These are phyloP conservation scores for Chlorella sp. DNA, from an alignment of 139 green algal genomes.

Conservation along the genomic window DNA sequence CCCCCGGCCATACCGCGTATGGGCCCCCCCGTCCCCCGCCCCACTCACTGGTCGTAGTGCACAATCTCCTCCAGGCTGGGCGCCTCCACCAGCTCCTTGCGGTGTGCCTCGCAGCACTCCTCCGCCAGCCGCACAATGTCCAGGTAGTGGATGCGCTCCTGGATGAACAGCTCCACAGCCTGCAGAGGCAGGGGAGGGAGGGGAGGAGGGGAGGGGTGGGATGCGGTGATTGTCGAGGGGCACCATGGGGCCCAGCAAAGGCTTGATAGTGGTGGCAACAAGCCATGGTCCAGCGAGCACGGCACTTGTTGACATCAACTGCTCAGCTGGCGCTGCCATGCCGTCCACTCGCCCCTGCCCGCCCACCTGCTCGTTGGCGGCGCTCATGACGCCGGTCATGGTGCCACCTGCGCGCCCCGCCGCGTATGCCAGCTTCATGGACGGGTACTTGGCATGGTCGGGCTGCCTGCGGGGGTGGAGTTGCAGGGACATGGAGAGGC, in stretches of 20 bases:
- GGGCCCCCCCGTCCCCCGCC: too few relatives aligned
- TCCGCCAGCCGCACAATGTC: constrained; percentile 96
- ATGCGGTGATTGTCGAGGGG: neutral
- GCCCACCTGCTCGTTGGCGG: constrained; percentile 94
- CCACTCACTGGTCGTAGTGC: constrained; percentile 80
- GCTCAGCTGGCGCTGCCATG: too few relatives aligned
- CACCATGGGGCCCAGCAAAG: neutral
- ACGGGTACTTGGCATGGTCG: constrained; percentile 97
- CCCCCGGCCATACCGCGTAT: too few relatives aligned
- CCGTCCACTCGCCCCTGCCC: too few relatives aligned
- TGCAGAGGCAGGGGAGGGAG: too few relatives aligned
- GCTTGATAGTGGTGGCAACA: neutral
- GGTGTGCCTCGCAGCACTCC: constrained; percentile 91
- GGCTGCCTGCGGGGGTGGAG: constrained; percentile 87
- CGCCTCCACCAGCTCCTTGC: constrained; percentile 66
- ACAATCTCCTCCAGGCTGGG: constrained; percentile 96
- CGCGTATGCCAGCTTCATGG: constrained; percentile 95
- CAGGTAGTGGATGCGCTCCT: constrained; percentile 93
- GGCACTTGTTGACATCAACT: too few relatives aligned
- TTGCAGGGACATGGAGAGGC: constrained; percentile 58
- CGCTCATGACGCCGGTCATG: constrained; percentile 98
- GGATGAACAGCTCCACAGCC: constrained; percentile 97
- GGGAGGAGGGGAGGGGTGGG: neutral
- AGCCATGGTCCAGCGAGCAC: too few relatives aligned
- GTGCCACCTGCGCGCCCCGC: constrained; percentile 93